Base-by-base conservation (phyloP, 305 asterid genomes). In the Fraxinus albicans region DNA sequence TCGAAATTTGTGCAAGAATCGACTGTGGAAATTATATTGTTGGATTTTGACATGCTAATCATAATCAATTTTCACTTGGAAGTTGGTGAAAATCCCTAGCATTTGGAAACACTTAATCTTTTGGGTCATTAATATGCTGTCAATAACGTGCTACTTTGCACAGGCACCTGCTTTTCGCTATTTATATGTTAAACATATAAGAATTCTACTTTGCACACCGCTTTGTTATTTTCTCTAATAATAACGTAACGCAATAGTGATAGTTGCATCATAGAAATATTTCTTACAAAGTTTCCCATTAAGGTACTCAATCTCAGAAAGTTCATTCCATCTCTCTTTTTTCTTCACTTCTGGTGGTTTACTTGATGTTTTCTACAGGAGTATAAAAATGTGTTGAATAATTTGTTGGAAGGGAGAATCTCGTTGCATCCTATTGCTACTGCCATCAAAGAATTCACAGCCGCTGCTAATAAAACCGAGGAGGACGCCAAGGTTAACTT, bases 401-500 rank as follows among this genome's bases (percentile, higher is more conserved):
- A 88, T 44, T 63, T 89, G 86, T 81, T 92, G 86, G 93, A 86
- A 77, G 94, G 87, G 83, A 79, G 85, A 63, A 80, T 93, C 83
- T 93, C 95, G 0, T 85, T 91, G 89, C 85, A 79, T 42, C 92
- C 96, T 65, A 87, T 94, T 73, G 80, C 88, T 77, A 83, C 89
- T 78, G 98, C 98, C 76, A 89, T 90, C 80, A 86, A 90, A 86
- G 98, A 94, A 79, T 87, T 96, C 84, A 82, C 35, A 6, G 76
- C 80, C 25, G 93, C 98, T 79, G 98, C 97, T 23, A 83, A 85
- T 12, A 88, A 89, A 80, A 79, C 83, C 2, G 81, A 84, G 4
- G 89, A 87, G 86, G 93, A 96, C 88, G 81, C 86, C 69, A 86
- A 94, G 98, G 98, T 96, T 83, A 76, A 88, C 81, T 60, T 69